Conservation (phyloP, 1,139 yeast genomes). For the Taiozyma sp. region DNA sequence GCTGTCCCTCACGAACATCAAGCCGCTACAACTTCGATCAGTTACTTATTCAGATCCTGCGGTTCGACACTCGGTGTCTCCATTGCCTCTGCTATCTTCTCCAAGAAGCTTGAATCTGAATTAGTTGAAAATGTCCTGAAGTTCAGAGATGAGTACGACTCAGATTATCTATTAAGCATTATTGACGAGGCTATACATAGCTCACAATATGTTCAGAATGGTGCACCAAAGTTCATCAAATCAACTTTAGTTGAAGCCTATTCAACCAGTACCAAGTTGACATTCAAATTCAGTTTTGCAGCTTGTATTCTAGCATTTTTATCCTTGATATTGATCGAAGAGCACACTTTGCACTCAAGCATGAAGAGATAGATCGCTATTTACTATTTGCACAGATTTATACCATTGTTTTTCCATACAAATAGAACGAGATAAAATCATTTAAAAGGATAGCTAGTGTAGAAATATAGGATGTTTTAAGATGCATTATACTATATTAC, state of each 20-base stretch:
- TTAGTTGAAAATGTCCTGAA: conserved; percentile 24
- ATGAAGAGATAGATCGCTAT: conserved; percentile 18
- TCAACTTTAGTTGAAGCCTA: conserved; percentile 45
- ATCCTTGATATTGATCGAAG: conserved; percentile 31
- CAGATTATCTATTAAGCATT: conserved; percentile 35
- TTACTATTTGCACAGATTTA: no score
- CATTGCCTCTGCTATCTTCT: conserved; percentile 62
- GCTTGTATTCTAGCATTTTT: conserved; percentile 36
- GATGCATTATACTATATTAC: conserved; percentile 1
- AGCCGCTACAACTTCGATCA: conserved; percentile 71
- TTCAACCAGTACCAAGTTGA: conserved; percentile 44
- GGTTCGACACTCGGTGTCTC: conserved; percentile 73
- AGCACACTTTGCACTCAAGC: conserved; percentile 34
- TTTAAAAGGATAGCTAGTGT: neutral
- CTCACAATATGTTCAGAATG: conserved; percentile 47
- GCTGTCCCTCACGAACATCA: conserved; percentile 56
- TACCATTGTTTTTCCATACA: no score
- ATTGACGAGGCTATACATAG: conserved; percentile 50
- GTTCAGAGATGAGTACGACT: conserved; percentile 27
- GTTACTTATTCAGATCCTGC: conserved; percentile 69
- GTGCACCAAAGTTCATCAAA: conserved; percentile 45
- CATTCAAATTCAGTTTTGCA: conserved; percentile 43
- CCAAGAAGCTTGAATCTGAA: conserved; percentile 28
- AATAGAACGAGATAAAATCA: no score
- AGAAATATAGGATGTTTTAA: neutral